phyloP scores from a whole-genome alignment of 257 asterid species.

The Oldenlandia corymbosa region DNA sequence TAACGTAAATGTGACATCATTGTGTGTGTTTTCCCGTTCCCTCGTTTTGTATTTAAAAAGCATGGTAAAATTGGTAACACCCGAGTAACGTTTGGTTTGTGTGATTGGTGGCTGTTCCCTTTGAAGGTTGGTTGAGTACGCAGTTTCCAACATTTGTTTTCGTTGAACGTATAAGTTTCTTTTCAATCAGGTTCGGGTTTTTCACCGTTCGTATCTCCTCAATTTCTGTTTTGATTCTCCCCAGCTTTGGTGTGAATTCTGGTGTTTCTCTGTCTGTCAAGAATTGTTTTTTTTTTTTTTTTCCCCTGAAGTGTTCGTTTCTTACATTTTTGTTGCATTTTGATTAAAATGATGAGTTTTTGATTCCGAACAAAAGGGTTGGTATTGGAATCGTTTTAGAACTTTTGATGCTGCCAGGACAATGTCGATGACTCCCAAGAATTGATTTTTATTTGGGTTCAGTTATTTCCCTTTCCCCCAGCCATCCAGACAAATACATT shows the following conservation, averaged over 20 bases:
- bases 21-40: not conserved
- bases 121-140: constrained; percentile 8
- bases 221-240: no score
- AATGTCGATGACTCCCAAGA: constrained; percentile 21
- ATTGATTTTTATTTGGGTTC: constrained; percentile 20
- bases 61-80: not conserved
- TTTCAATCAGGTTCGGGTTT: constrained; percentile 9
- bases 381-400: not conserved
- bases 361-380: not conserved
- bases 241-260: not conserved
- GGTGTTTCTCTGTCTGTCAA: not conserved
- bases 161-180: not conserved
- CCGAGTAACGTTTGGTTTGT: constrained; percentile 9
- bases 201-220: not conserved
- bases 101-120: not conserved
- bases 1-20: constrained; percentile 23
- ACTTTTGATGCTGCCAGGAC: not conserved
- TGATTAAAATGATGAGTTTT: no score
- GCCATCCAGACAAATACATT: constrained; percentile 16
- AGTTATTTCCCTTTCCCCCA: constrained; percentile 31
- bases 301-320: not conserved
- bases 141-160: constrained; percentile 6
- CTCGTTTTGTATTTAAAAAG: not conserved
- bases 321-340: no score
- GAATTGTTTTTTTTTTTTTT: not conserved